These are phyloP conservation scores for Neurospora sp. DNA, from an alignment of 2,329 filamentous ascomycete species.

Conservation along the genomic window DNA sequence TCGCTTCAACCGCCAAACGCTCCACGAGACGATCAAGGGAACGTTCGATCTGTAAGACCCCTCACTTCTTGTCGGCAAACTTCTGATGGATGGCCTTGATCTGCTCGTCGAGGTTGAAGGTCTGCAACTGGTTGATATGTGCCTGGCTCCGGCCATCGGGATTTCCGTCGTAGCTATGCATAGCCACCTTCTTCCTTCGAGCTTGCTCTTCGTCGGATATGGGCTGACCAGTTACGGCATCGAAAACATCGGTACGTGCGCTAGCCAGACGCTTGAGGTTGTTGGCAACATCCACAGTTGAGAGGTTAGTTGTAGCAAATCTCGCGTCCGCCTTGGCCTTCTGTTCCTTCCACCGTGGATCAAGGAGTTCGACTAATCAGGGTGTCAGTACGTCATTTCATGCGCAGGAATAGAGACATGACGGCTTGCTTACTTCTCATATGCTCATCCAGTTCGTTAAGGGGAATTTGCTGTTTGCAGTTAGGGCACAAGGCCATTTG, in stretches of 20 bases:
- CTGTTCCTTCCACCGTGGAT: conserved; percentile 93
- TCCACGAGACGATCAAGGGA: not conserved
- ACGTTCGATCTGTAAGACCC: not conserved
- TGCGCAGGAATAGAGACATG: not conserved
- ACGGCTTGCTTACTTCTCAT: conserved; percentile 61
- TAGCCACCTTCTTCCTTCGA: conserved; percentile 65
- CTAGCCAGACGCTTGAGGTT: conserved; percentile 93
- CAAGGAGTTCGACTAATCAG: conserved; percentile 69
- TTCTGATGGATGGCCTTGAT: conserved; percentile 56
- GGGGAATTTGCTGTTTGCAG: conserved; percentile 81
- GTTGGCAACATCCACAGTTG: conserved; percentile 78
- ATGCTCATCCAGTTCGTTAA: conserved; percentile 81
- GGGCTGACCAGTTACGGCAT: conserved; percentile 57
- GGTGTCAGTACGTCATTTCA: conserved; percentile 24
- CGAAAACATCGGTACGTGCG: conserved; percentile 80
- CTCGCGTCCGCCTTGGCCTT: conserved; percentile 80
- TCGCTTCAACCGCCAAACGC: not conserved
- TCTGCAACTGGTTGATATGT: conserved; percentile 50
- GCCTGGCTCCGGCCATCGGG: conserved; percentile 47
- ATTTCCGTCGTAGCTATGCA: conserved; percentile 54
- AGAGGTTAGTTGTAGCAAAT: conserved; percentile 76
- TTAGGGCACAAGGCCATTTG: conserved; percentile 79
- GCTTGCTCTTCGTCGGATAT: conserved; percentile 65
- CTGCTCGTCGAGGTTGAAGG: conserved; percentile 76
- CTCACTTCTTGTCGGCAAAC: conserved; percentile 33